These are phyloP conservation scores for Debaryomycetaceae sp. DNA, from an alignment of 1,139 yeast genomes.

Conservation along the genomic window DNA sequence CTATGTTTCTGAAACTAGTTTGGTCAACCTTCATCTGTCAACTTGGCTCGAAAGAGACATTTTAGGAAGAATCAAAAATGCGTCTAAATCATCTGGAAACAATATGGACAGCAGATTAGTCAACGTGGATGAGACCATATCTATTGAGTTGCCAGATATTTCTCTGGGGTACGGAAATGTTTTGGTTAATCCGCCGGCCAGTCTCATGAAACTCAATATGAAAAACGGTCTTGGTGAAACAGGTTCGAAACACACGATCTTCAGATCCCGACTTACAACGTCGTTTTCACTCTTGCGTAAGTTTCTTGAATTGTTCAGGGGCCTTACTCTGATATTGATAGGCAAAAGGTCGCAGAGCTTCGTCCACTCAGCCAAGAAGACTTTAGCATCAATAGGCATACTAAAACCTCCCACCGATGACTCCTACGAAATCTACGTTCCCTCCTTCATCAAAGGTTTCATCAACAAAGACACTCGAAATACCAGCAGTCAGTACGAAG, in stretches of 20 bases:
- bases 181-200: neutral
- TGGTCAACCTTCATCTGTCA: slow-evolving; percentile 43
- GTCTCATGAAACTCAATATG: neutral
- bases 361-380: neutral
- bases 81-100: neutral
- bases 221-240: neutral
- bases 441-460: neutral
- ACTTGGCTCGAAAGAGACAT: slow-evolving; percentile 57
- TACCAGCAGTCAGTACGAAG: neutral
- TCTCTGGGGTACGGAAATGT: neutral
- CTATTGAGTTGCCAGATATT: neutral
- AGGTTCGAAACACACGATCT: neutral
- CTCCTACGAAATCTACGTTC: neutral
- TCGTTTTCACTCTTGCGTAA: neutral
- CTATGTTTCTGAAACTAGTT: slow-evolving; percentile 56
- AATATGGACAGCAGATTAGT: neutral
- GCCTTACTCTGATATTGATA: neutral
- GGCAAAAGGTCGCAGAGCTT: neutral
- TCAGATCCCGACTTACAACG: neutral
- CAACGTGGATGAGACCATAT: neutral
- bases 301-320: neutral
- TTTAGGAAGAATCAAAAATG: slow-evolving; percentile 17
- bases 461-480: neutral
- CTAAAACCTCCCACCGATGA: neutral
- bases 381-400: neutral